Evolutionary conservation across 2,329 filamentous ascomycete genomes (phyloP).

Genomic region (Colletotrichum ledebouriae): DNA sequence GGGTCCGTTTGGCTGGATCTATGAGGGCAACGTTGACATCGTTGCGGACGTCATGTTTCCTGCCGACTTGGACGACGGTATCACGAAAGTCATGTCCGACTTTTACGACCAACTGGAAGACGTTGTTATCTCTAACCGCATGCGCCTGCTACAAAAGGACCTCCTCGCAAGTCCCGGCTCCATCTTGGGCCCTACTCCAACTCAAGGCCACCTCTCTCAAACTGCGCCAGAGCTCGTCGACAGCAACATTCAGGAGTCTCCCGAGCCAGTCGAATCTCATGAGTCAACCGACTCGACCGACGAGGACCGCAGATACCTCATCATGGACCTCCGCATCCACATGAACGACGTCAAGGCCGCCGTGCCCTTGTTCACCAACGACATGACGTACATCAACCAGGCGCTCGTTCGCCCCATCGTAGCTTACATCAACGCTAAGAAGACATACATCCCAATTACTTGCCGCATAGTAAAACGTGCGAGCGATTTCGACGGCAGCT

Average conservation of each 20-base stretch:
- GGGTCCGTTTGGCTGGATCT: slow-evolving; percentile 97
- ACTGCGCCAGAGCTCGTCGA: slow-evolving; percentile 26
- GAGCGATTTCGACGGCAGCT: slow-evolving; percentile 92
- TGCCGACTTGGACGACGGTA: slow-evolving; percentile 85
- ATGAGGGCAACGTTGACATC: slow-evolving; percentile 96
- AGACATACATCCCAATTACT: slow-evolving; percentile 94
- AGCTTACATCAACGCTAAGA: slow-evolving; percentile 96
- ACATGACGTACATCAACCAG: slow-evolving; percentile 96
- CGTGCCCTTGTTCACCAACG: slow-evolving; percentile 91
- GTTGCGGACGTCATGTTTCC: slow-evolving; percentile 96
- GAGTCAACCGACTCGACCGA: slow-evolving; percentile 22
- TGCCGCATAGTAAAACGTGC: slow-evolving; percentile 93
- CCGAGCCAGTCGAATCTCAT: slow-evolving; percentile 2
- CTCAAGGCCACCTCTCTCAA: slow-evolving; percentile 52
- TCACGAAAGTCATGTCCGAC: slow-evolving; percentile 95
- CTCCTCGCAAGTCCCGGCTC: slow-evolving; percentile 45
- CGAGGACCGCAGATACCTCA: slow-evolving; percentile 82
- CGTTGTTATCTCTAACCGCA: slow-evolving; percentile 84
- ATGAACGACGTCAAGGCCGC: slow-evolving; percentile 94
- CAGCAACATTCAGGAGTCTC: neutral
- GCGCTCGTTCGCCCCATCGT: slow-evolving; percentile 95
- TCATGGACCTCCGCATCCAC: slow-evolving; percentile 95
- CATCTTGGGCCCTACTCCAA: slow-evolving; percentile 46
- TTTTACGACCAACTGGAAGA: slow-evolving; percentile 97
- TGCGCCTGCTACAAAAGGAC: slow-evolving; percentile 69